phyloP scores from a whole-genome alignment of 1,284 basidiomycete genomes.

The Trichosporon sp. region DNA sequence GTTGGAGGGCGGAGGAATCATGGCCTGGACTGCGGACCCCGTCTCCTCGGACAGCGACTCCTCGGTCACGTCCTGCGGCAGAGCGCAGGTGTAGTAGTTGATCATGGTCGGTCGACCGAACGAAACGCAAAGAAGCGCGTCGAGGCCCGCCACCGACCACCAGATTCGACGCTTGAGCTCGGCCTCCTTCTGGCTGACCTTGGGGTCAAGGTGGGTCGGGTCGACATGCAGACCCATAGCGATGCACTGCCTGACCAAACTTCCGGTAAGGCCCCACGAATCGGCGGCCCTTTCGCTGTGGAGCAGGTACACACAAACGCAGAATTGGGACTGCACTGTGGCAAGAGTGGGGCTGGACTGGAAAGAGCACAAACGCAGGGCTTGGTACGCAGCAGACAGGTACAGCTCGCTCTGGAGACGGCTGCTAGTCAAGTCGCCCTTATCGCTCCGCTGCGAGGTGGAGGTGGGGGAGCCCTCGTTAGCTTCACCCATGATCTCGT shows the following conservation, averaged over 20 bases:
- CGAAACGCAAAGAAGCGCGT: constrained; percentile 51
- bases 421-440: constrained; percentile 50
- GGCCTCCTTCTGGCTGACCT: constrained; percentile 51
- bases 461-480: background rate
- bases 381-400: constrained; percentile 56
- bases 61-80: constrained; percentile 53
- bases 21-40: constrained; percentile 40
- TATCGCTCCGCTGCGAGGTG: background rate
- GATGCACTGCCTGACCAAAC: constrained; percentile 51
- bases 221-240: constrained; percentile 56
- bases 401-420: constrained; percentile 56
- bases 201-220: constrained; percentile 48
- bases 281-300: constrained; percentile 55
- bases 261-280: constrained; percentile 51
- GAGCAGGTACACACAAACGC: constrained; percentile 53
- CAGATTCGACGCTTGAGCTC: constrained; percentile 53
- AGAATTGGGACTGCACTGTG: constrained; percentile 51
- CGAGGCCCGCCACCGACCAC: constrained; percentile 56
- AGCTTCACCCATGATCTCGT: constrained; percentile 49
- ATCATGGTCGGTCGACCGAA: constrained; percentile 53
- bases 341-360: constrained; percentile 52
- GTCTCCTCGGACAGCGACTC: constrained; percentile 48
- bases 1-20: constrained; percentile 38
- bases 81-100: constrained; percentile 53
- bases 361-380: constrained; percentile 55